Percentiles rank a stretch among this genome's conserved stretches.
Evolutionary conservation across 106 monocot species (phyloP).

Genomic region (Xerophyta viscosa): DNA sequence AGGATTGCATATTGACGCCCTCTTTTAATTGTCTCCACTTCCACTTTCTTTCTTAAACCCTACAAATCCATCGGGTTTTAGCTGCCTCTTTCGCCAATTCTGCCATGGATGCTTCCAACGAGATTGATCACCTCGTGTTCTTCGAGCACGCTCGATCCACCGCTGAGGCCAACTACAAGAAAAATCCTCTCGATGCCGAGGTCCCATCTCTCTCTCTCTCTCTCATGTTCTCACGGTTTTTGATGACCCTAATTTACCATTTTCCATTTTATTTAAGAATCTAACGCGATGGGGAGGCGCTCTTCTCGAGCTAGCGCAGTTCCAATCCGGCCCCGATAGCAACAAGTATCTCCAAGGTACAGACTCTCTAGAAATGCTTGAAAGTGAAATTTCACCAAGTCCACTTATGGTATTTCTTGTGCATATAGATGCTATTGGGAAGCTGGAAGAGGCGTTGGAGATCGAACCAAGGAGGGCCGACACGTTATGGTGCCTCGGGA

Average conservation of each 20-base stretch:
- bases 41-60: too few relatives aligned
- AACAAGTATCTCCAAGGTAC: too few relatives aligned
- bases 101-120: too few relatives aligned
- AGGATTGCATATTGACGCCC: too few relatives aligned
- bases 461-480: conserved; percentile 70
- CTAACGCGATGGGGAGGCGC: conserved; percentile 41
- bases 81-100: too few relatives aligned
- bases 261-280: conserved; percentile 11
- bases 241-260: not conserved
- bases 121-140: conserved; percentile 51
- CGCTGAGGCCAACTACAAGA: conserved; percentile 45
- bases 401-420: not conserved
- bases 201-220: conserved; percentile 19
- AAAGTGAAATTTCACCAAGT: conserved; percentile 16
- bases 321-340: too few relatives aligned
- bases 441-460: conserved; percentile 78
- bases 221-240: not conserved
- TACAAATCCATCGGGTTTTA: too few relatives aligned
- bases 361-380: conserved; percentile 23
- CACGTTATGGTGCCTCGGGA: conserved; percentile 77
- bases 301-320: conserved; percentile 34
- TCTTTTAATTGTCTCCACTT: too few relatives aligned
- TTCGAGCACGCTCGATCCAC: conserved; percentile 57
- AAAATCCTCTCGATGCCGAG: conserved; percentile 67
- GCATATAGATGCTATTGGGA: conserved; percentile 49